Conservation (phyloP, 495 filamentous ascomycete genomes). For the Aspergillus avenaceus region DNA sequence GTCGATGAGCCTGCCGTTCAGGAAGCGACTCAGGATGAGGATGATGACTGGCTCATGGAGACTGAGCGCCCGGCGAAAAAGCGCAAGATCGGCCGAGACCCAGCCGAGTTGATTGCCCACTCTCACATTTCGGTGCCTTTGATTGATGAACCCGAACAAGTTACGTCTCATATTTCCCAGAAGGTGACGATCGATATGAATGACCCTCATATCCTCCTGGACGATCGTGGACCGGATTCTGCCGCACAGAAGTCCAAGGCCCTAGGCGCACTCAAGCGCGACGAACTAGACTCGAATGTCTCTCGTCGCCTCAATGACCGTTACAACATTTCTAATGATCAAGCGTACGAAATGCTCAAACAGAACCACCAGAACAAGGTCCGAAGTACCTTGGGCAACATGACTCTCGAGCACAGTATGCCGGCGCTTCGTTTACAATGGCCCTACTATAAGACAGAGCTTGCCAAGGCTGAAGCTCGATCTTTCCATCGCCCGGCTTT, state of each 20-base stretch:
- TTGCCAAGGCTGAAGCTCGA: slow-evolving; percentile 73
- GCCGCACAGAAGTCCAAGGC: slow-evolving; percentile 38
- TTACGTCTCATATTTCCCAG: slow-evolving; percentile 66
- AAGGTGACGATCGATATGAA: slow-evolving; percentile 81
- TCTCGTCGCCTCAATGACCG: slow-evolving; percentile 57
- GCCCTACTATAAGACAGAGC: slow-evolving; percentile 86
- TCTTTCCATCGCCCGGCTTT: slow-evolving; percentile 84
- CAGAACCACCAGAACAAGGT: slow-evolving; percentile 96
- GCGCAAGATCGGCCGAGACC: slow-evolving; percentile 38
- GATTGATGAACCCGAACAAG: slow-evolving; percentile 57
- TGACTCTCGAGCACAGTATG: slow-evolving; percentile 85
- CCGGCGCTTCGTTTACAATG: slow-evolving; percentile 86
- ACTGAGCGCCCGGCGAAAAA: slow-evolving; percentile 45
- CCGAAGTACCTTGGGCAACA: slow-evolving; percentile 79
- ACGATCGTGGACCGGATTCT: slow-evolving; percentile 53
- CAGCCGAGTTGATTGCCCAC: slow-evolving; percentile 39
- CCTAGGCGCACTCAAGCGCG: slow-evolving; percentile 25
- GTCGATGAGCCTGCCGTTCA: slow-evolving; percentile 20
- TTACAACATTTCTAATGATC: slow-evolving; percentile 95
- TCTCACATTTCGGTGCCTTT: slow-evolving; percentile 47
- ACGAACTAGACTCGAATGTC: slow-evolving; percentile 37
- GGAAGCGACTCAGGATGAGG: slow-evolving; percentile 36
- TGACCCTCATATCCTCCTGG: slow-evolving; percentile 81
- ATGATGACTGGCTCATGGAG: slow-evolving; percentile 48
- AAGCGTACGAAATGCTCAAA: slow-evolving; percentile 91